A percentile compares a stretch with the other conserved stretches of the same genome.
Evolutionary conservation across 163 green algal species (phyloP).

Genomic region (Volvox carteri): DNA sequence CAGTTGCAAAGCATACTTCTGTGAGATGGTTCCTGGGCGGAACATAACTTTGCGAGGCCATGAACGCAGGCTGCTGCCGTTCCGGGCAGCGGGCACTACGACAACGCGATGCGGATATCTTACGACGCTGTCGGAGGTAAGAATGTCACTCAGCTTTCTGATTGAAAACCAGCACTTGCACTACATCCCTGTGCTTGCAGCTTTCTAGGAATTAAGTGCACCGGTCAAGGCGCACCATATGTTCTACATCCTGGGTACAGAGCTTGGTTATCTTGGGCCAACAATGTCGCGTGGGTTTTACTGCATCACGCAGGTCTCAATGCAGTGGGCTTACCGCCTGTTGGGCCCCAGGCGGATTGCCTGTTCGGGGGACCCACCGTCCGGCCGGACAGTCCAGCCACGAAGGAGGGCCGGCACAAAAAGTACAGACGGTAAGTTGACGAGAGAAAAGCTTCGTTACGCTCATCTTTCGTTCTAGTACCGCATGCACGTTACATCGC

Average conservation of each 20-base stretch:
- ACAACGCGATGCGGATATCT: constrained; percentile 22
- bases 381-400: constrained; percentile 39
- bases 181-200: no score
- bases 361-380: constrained; percentile 17
- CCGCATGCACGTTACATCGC: no score
- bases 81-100: background rate
- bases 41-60: background rate
- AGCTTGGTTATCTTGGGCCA: no score
- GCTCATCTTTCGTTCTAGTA: no score
- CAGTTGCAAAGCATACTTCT: background rate
- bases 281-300: no score
- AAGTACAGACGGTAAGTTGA: constrained; percentile 45
- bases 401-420: constrained; percentile 51
- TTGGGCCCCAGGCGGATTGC: constrained; percentile 25
- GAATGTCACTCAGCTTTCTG: no score
- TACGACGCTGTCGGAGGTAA: constrained; percentile 42
- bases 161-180: no score
- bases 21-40: background rate
- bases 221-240: no score
- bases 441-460: no score
- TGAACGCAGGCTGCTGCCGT: constrained; percentile 14
- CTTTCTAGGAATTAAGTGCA: no score
- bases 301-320: background rate
- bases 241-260: no score
- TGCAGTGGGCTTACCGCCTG: background rate